These are phyloP conservation scores for Saccharum hybrid DNA, from an alignment of 202 grass and related monocot genomes.

Conservation along the genomic window DNA sequence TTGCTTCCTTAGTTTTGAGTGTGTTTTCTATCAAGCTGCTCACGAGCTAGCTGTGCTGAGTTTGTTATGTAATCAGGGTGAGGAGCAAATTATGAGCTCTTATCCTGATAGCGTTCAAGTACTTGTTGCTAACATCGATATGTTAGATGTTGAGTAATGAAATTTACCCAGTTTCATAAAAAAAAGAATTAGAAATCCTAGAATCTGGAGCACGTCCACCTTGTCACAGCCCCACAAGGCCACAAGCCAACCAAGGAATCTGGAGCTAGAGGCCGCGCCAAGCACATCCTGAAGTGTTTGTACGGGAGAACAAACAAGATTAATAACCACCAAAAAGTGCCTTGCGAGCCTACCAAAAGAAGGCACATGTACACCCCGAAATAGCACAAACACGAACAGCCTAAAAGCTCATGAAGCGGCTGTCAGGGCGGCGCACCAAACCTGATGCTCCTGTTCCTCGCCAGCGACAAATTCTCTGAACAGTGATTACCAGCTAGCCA, in stretches of 20 bases:
- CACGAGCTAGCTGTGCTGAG: too few species aligned
- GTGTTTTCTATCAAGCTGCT: too few species aligned
- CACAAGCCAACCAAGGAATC: slow-evolving; percentile 16
- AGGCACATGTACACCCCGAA: slow-evolving; percentile 35
- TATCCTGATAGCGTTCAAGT: too few species aligned
- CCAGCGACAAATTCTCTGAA: not conserved
- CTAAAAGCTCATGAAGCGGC: slow-evolving; percentile 43
- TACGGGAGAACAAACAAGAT: slow-evolving; percentile 22
- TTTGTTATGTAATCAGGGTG: too few species aligned
- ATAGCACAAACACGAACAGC: slow-evolving; percentile 12
- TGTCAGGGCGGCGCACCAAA: slow-evolving; percentile 6
- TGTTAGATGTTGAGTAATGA: too few species aligned
- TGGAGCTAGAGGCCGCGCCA: not conserved
- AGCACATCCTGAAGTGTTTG: not conserved
- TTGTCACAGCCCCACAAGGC: not conserved
- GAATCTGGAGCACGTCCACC: not conserved
- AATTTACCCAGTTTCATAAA: too few species aligned
- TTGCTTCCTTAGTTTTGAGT: too few species aligned
- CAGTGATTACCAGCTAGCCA: not conserved
- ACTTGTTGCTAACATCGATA: too few species aligned
- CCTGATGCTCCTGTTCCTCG: not conserved
- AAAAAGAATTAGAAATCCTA: not conserved
- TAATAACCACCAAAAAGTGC: slow-evolving; percentile 10
- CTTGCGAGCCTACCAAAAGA: slow-evolving; percentile 28
- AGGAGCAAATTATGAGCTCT: too few species aligned